Conservation (phyloP, 164 flowering plant genomes). For the Nymphaea thermarum region DNA sequence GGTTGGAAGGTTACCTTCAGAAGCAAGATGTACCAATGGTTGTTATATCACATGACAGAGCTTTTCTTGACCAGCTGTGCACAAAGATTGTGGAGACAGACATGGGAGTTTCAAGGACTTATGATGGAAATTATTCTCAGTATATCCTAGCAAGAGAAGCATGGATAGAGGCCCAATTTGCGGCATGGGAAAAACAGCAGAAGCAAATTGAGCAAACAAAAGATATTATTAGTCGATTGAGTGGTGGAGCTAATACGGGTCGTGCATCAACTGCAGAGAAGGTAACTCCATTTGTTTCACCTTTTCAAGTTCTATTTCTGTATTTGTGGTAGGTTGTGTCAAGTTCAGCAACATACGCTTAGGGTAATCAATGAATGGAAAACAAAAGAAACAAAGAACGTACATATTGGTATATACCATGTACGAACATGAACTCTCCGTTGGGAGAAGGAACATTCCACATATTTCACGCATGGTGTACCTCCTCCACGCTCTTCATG, state of each 20-base stretch:
- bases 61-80: conserved; percentile 95
- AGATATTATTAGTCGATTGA: conserved; percentile 64
- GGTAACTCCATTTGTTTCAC: conserved; percentile 24
- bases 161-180: conserved; percentile 83
- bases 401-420: too few species aligned
- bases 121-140: conserved; percentile 78
- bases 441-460: too few species aligned
- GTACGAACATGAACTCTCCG: too few species aligned
- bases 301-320: neutral
- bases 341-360: too few species aligned
- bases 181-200: conserved; percentile 99
- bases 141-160: conserved; percentile 65
- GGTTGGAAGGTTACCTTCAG: conserved; percentile 91
- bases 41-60: conserved; percentile 97
- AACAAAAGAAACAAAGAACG: too few species aligned
- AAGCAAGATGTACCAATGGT: conserved; percentile 96
- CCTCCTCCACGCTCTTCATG: too few species aligned
- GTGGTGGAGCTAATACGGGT: conserved; percentile 92
- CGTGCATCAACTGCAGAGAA: conserved; percentile 98
- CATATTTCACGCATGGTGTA: too few species aligned
- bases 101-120: conserved; percentile 95
- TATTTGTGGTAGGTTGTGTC: too few species aligned
- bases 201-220: conserved; percentile 81
- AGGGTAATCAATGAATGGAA: too few species aligned
- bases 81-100: conserved; percentile 98